These are phyloP conservation scores for Cryptococcus amylolentus DNA, from an alignment of 1,284 basidiomycete species.

Conservation along the genomic window DNA sequence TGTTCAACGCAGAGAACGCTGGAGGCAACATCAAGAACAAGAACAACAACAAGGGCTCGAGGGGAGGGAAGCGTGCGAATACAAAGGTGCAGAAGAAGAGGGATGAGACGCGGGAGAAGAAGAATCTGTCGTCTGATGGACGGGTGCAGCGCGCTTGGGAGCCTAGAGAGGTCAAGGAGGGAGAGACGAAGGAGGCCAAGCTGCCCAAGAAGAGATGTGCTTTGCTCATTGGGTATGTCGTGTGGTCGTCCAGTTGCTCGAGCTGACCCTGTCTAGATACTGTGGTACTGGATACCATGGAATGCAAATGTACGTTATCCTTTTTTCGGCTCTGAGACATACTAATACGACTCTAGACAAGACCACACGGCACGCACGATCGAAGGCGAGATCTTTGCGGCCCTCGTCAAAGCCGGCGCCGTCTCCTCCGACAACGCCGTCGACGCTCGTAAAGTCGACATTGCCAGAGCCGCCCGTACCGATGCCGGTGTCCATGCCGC, in stretches of 20 bases:
- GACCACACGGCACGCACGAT: conserved; percentile 65
- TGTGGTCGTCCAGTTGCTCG: background rate
- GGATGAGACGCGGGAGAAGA: conserved; percentile 7
- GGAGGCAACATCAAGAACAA: background rate
- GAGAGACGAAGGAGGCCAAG: conserved; percentile 18
- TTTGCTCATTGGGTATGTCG: conserved; percentile 53
- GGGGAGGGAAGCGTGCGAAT: conserved; percentile 3
- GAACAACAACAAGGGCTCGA: background rate
- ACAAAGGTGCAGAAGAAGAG: conserved; percentile 5
- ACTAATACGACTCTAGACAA: conserved; percentile 25
- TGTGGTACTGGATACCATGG: conserved; percentile 69
- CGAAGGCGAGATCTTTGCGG: conserved; percentile 84
- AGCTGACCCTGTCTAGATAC: conserved; percentile 23
- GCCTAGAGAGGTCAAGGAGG: conserved; percentile 12
- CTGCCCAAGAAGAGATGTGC: conserved; percentile 58
- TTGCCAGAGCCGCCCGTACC: conserved; percentile 87
- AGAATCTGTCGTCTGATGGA: conserved; percentile 5
- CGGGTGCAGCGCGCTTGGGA: conserved; percentile 9
- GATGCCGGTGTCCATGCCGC: conserved; percentile 98
- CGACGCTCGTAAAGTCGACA: conserved; percentile 80
- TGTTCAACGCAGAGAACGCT: conserved; percentile 8
- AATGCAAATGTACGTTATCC: conserved; percentile 81
- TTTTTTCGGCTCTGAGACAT: background rate
- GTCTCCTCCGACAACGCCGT: conserved; percentile 89
- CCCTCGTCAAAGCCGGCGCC: conserved; percentile 82